Evolutionary conservation across 805 yeast genomes (phyloP).

Genomic region (Candida incommunis): DNA sequence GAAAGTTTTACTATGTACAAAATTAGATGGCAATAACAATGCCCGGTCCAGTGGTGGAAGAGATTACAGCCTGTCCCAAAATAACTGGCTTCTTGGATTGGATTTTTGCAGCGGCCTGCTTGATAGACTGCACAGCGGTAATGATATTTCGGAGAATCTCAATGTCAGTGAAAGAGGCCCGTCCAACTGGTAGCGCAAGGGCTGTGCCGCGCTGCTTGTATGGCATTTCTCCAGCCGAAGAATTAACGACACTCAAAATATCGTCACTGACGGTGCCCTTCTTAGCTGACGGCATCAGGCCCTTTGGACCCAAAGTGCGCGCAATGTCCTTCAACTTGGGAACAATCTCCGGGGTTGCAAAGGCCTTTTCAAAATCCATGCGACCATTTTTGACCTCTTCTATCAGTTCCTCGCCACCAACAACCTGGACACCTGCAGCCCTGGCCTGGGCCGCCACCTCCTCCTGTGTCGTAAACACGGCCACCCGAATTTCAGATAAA

Average conservation of each 20-base stretch:
- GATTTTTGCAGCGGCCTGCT: slow-evolving; percentile 29
- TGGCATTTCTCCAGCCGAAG: slow-evolving; percentile 52
- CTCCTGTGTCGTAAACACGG: slow-evolving; percentile 52
- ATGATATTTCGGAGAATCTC: slow-evolving; percentile 55
- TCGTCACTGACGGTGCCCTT: slow-evolving; percentile 76
- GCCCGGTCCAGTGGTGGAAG: slow-evolving; percentile 70
- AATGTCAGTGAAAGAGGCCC: slow-evolving; percentile 61
- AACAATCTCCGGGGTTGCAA: slow-evolving; percentile 74
- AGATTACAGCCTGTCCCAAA: slow-evolving; percentile 53
- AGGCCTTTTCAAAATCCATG: slow-evolving; percentile 55
- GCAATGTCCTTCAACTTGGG: slow-evolving; percentile 52
- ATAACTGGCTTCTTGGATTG: slow-evolving; percentile 54
- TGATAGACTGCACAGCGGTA: slow-evolving; percentile 10
- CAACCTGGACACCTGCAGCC: slow-evolving; percentile 44
- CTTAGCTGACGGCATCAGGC: slow-evolving; percentile 76
- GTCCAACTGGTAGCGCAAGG: slow-evolving; percentile 59
- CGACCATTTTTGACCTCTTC: slow-evolving; percentile 43
- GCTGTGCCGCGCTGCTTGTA: slow-evolving; percentile 60
- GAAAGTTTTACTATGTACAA: too few relatives aligned
- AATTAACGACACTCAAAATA: slow-evolving; percentile 35
- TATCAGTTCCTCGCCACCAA: slow-evolving; percentile 63
- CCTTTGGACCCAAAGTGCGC: slow-evolving; percentile 75
- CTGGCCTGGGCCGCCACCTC: slow-evolving; percentile 39
- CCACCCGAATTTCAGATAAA: slow-evolving; percentile 45
- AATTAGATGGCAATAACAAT: slow-evolving; percentile 39